Conservation (phyloP, 2,329 filamentous ascomycete species). For the Dryadomyces quercus-mongolicae region DNA sequence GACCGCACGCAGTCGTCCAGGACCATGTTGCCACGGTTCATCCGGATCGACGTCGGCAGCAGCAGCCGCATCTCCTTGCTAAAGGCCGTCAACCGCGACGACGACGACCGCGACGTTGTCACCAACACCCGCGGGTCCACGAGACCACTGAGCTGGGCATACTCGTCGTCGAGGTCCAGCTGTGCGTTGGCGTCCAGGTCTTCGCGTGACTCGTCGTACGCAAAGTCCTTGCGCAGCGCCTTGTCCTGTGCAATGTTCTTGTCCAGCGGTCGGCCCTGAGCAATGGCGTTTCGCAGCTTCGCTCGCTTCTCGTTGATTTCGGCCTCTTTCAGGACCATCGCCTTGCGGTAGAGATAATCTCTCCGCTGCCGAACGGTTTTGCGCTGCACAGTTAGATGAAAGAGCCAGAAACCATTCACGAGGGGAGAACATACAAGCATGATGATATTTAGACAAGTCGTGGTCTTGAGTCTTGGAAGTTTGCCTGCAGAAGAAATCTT, state of each 20-base stretch:
- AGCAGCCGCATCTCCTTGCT: constrained; percentile 70
- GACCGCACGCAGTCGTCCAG: constrained; percentile 75
- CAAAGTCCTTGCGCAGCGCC: constrained; percentile 71
- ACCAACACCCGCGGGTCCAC: constrained; percentile 70
- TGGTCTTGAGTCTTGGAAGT: too few species aligned
- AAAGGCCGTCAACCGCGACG: constrained; percentile 73
- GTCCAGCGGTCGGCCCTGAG: constrained; percentile 77
- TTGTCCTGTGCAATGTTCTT: constrained; percentile 79
- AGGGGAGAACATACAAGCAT: constrained; percentile 12
- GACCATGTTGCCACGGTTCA: constrained; percentile 87
- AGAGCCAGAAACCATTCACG: too few species aligned
- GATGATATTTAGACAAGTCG: too few species aligned
- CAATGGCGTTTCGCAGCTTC: constrained; percentile 74
- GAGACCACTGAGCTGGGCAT: constrained; percentile 79
- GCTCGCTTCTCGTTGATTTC: constrained; percentile 87
- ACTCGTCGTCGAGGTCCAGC: constrained; percentile 77
- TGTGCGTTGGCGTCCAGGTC: constrained; percentile 57
- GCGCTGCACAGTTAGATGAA: too few species aligned
- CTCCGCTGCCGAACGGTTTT: constrained; percentile 68
- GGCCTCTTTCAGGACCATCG: constrained; percentile 76
- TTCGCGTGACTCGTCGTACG: constrained; percentile 76
- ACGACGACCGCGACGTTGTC: constrained; percentile 82
- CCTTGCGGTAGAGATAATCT: constrained; percentile 85
- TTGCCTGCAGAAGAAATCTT: too few species aligned
- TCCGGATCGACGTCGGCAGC: constrained; percentile 70